Evolutionary conservation across 495 filamentous ascomycete species (phyloP).

Genomic region (Trichoderma orchidacearum): DNA sequence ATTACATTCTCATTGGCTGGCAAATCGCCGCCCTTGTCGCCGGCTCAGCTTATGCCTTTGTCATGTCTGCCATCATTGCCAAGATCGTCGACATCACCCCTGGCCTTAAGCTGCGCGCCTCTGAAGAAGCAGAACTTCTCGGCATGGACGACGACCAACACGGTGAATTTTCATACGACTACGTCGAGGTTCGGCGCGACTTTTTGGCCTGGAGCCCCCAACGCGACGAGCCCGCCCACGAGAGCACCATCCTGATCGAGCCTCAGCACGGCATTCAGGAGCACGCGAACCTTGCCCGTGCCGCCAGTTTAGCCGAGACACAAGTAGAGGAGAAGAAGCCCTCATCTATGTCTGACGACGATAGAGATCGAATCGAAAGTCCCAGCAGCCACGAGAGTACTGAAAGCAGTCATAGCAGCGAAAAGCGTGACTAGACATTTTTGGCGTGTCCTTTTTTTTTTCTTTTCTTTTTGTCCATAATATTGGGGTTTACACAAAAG

Average conservation of each 20-base stretch:
- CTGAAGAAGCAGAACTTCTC: slow-evolving; percentile 90
- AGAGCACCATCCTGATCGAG: slow-evolving; percentile 44
- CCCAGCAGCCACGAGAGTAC: background rate
- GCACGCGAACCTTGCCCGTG: slow-evolving; percentile 51
- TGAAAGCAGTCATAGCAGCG: background rate
- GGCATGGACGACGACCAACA: slow-evolving; percentile 99
- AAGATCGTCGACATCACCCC: slow-evolving; percentile 76
- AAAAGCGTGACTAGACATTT: background rate
- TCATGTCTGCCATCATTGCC: slow-evolving; percentile 72
- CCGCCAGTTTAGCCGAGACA: background rate
- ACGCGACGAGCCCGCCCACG: slow-evolving; percentile 52
- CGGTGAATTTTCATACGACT: slow-evolving; percentile 98
- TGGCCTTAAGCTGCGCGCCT: slow-evolving; percentile 81
- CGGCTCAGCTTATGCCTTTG: slow-evolving; percentile 60
- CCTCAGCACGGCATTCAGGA: slow-evolving; percentile 73
- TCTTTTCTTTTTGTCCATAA: background rate
- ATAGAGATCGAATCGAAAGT: background rate
- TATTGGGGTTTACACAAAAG: background rate
- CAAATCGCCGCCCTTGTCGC: slow-evolving; percentile 86
- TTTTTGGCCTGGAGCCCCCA: slow-evolving; percentile 96
- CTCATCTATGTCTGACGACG: background rate
- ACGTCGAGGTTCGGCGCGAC: slow-evolving; percentile 94
- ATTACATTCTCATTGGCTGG: slow-evolving; percentile 81
- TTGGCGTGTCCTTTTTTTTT: background rate
- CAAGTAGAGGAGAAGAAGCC: background rate